A percentile compares a stretch with the other conserved stretches of the same genome.
phyloP scores from a whole-genome alignment of 2,329 filamentous ascomycete genomes.

The Pyrenophora teres region DNA sequence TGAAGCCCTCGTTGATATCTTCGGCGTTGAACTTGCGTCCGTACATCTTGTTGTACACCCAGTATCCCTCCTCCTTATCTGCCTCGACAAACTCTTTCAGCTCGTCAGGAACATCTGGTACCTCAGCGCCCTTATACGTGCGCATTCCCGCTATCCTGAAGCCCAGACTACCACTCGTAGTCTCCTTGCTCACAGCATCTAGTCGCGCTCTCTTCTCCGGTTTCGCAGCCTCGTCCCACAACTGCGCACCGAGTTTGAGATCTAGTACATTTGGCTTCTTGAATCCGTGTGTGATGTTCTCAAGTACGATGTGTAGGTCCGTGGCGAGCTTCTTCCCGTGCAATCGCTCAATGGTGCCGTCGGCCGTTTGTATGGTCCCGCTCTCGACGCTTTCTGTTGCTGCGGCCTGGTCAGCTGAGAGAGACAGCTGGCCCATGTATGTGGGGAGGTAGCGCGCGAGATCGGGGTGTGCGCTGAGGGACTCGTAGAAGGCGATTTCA shows the following conservation, averaged over 20 bases:
- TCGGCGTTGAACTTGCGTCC: slow-evolving; percentile 61
- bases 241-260: slow-evolving; percentile 81
- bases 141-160: slow-evolving; percentile 71
- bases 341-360: slow-evolving; percentile 45
- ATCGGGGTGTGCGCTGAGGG: slow-evolving; percentile 68
- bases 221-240: slow-evolving; percentile 78
- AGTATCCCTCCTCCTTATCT: slow-evolving; percentile 58
- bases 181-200: slow-evolving; percentile 63
- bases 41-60: slow-evolving; percentile 69
- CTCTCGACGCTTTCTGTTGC: slow-evolving; percentile 26
- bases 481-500: slow-evolving; percentile 90
- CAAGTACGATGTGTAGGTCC: slow-evolving; percentile 78
- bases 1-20: slow-evolving; percentile 63
- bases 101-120: slow-evolving; percentile 27
- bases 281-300: slow-evolving; percentile 83
- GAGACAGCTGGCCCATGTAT: slow-evolving; percentile 77
- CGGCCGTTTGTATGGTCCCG: slow-evolving; percentile 34
- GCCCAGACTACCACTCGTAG: slow-evolving; percentile 64
- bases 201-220: slow-evolving; percentile 62
- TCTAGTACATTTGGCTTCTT: slow-evolving; percentile 87
- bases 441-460: slow-evolving; percentile 82
- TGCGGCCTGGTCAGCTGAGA: slow-evolving; percentile 47
- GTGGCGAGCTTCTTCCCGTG: slow-evolving; percentile 72
- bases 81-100: slow-evolving; percentile 42
- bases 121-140: slow-evolving; percentile 52